These are phyloP conservation scores for Typha latifolia DNA, from an alignment of 176 grass and related monocot species.

Conservation along the genomic window DNA sequence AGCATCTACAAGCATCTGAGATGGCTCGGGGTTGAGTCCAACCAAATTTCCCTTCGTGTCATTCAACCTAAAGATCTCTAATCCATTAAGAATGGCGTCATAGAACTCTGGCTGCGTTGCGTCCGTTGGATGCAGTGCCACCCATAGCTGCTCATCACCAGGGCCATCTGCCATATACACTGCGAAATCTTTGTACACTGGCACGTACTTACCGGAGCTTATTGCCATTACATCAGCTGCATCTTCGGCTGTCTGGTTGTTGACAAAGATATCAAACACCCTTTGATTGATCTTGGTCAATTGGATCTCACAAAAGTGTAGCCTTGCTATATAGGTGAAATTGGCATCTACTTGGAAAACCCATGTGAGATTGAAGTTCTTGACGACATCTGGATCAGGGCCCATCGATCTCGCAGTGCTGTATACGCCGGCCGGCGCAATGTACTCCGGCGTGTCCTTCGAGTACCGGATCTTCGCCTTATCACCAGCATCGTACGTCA, in stretches of 20 bases:
- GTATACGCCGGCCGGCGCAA: conserved; percentile 49
- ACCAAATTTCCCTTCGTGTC: conserved; percentile 35
- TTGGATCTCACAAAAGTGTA: conserved; percentile 77
- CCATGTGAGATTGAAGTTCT: conserved; percentile 82
- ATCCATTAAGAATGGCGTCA: conserved; percentile 60
- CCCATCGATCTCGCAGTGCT: conserved; percentile 56
- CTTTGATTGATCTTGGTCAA: conserved; percentile 59
- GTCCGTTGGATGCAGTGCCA: conserved; percentile 56
- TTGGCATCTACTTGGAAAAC: conserved; percentile 48
- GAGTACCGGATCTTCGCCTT: conserved; percentile 36
- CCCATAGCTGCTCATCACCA: conserved; percentile 42
- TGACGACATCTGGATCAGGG: conserved; percentile 49
- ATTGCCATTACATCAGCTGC: conserved; percentile 57
- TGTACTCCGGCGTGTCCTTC: conserved; percentile 34
- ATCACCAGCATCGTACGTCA: conserved; percentile 33
- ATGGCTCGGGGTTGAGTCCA: conserved; percentile 49
- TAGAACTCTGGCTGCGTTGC: conserved; percentile 55
- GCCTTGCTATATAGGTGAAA: conserved; percentile 65
- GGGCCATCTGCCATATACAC: conserved; percentile 27
- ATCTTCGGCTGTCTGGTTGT: conserved; percentile 65
- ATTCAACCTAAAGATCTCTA: conserved; percentile 88
- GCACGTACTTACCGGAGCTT: conserved; percentile 39
- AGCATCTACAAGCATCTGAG: conserved; percentile 34
- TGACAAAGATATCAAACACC: conserved; percentile 64
- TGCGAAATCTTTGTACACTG: conserved; percentile 60